Conservation (phyloP, 345 rosid species). For the Arabidopsis thaliana region TAIR10.1 NC_003070.9:4403001-4403500, state of each 20-base stretch:
- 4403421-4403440: conserved; percentile 2
- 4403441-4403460: conserved; percentile 3
- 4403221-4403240: conserved; percentile 8
- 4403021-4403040: conserved; percentile 11
- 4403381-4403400: conserved; percentile 68
- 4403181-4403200: conserved; percentile 75
- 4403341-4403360: conserved; percentile 98
- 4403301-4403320: conserved; percentile 17
- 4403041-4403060: conserved; percentile 18
- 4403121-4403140: conserved; percentile 70
- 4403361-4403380: conserved; percentile 96
- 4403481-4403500: conserved; percentile 14
- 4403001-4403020: conserved; percentile 19
- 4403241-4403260: conserved; percentile 8
- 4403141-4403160: conserved; percentile 55
- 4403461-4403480: conserved; percentile 5
- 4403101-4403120: conserved; percentile 79
- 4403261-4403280: neutral
- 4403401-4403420: conserved; percentile 35
- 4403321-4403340: conserved; percentile 79
- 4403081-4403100: conserved; percentile 94
- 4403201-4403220: conserved; percentile 62
- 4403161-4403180: conserved; percentile 54
- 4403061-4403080: conserved; percentile 32
- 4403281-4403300: neutral